Evolutionary conservation across 805 yeast species (phyloP), one percentile per base, ranked within the genome.

Genomic region (Candida saitoana): DNA sequence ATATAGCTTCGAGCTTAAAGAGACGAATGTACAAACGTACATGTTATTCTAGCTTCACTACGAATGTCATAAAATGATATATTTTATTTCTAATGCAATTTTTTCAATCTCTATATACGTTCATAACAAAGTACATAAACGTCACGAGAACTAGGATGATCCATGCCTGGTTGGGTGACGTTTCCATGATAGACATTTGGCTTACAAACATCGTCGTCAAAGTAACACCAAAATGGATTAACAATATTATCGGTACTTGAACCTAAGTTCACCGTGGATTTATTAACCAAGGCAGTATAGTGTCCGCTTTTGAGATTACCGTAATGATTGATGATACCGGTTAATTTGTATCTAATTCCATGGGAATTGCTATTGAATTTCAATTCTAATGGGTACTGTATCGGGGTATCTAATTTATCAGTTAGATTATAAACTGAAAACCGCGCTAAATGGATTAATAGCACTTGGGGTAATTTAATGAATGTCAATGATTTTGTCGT

Each of bases 301-400:
- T 85, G 95, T 0, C 95, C 95, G 38, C 86, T 79, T 44, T 78
- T 75, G 41, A 84, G 63, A 34, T 76, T 76, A 1, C 95, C 93
- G 43, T 73, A 69, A 56, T 85, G 95, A 53, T 84, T 84, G 3
- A 85, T 80, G 46, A 83, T 69, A 1, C 85, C 86, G 42, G 71
- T 71, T 29, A 85, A 60, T 46, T 68, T 74, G 55, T 84, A 85
- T 20, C 61, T 68, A 17, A 66, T 63, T 18, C 71, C 62, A 34
- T 49, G 50, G 17, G 52, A 46, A 34, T 49, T 40, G 22, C 57
- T 60, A 41, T 67, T 65, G 45, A 81, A 76, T 44, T 71, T 71
- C 37, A 82, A 60, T 8, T 71, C 62, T 36, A 79, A 52, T 3
- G 87, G 87, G 47, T 79, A 82, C 31, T 73, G 69, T 18, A 82